Evolutionary conservation across 441 rosid species (phyloP).

Genomic region (Eutrema salsugineum): DNA sequence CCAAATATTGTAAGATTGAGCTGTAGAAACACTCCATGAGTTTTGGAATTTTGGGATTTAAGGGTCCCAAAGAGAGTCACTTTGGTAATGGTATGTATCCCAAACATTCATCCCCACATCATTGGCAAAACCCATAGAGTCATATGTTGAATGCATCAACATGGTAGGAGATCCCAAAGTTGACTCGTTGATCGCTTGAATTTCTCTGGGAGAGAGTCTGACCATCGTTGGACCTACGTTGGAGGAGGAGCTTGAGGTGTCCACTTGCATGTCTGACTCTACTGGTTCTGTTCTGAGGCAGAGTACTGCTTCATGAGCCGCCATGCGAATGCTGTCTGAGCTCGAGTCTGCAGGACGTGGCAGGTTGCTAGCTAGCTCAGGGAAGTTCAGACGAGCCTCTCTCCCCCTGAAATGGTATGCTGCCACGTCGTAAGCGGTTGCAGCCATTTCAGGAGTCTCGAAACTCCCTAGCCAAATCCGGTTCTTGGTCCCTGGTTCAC

Average conservation of each 20-base stretch:
- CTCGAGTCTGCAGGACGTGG: conserved; percentile 58
- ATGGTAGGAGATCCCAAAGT: conserved; percentile 34
- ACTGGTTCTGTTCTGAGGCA: conserved; percentile 8
- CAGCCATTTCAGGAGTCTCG: conserved; percentile 91
- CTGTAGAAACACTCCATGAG: neutral
- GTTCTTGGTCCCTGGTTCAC: conserved; percentile 82
- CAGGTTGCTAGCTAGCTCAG: conserved; percentile 40
- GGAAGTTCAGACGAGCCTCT: conserved; percentile 81
- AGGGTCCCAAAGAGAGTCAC: conserved; percentile 33
- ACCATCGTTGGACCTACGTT: conserved; percentile 20
- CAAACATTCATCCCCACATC: conserved; percentile 23
- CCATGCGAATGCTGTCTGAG: conserved; percentile 61
- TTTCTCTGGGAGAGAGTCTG: conserved; percentile 30
- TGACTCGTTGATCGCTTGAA: conserved; percentile 33
- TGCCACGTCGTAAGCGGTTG: conserved; percentile 80
- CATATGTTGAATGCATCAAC: conserved; percentile 22
- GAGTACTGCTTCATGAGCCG: conserved; percentile 70
- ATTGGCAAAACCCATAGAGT: conserved; percentile 4
- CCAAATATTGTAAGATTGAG: conserved; percentile 3
- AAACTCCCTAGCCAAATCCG: conserved; percentile 91
- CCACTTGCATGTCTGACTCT: conserved; percentile 25
- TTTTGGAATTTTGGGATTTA: neutral
- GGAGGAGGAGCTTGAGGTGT: conserved; percentile 17
- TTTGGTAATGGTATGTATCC: conserved; percentile 28
- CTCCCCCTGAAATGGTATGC: conserved; percentile 71